A percentile compares a stretch with the other conserved stretches of the same genome.
Evolutionary conservation across 2,329 filamentous ascomycete species (phyloP).

Genomic region (Penicillium glabrum): DNA sequence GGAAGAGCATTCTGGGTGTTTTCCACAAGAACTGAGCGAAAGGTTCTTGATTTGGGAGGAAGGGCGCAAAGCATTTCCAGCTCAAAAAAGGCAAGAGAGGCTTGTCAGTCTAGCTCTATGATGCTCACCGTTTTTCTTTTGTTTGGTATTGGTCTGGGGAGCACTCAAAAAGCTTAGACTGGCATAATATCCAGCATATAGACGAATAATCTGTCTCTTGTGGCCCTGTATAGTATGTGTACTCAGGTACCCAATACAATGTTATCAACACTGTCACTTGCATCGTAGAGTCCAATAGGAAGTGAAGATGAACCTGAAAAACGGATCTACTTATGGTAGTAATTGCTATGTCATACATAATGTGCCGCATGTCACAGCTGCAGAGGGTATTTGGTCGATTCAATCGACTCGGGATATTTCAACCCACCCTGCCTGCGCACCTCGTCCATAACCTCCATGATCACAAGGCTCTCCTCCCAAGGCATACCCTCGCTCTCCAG

Average conservation of each 20-base stretch:
- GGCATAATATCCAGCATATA: slow-evolving; percentile 22
- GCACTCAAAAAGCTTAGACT: slow-evolving; percentile 14
- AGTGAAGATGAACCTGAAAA: background rate
- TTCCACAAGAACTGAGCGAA: slow-evolving; percentile 63
- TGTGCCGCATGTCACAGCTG: slow-evolving; percentile 29
- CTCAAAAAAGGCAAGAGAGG: slow-evolving; percentile 43
- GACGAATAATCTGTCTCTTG: slow-evolving; percentile 16
- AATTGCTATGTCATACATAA: background rate
- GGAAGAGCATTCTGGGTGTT: slow-evolving; percentile 85
- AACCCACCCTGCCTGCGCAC: slow-evolving; percentile 63
- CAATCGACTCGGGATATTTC: slow-evolving; percentile 65
- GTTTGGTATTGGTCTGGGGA: slow-evolving; percentile 15
- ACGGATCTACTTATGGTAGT: background rate
- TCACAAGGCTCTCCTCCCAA: slow-evolving; percentile 73
- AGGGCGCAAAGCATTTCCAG: slow-evolving; percentile 4
- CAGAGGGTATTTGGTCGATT: slow-evolving; percentile 58
- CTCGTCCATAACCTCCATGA: slow-evolving; percentile 81
- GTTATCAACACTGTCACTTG: slow-evolving; percentile 3
- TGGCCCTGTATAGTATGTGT: slow-evolving; percentile 36
- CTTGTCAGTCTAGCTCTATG: slow-evolving; percentile 9
- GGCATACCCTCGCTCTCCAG: slow-evolving; percentile 71
- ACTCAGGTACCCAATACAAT: slow-evolving; percentile 22
- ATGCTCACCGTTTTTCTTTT: slow-evolving; percentile 20
- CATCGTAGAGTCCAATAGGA: background rate
- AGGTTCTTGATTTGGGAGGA: background rate